Evolutionary conservation across 1,284 basidiomycete species (phyloP), one percentile per base, ranked within the genome.

Genomic region (Cryptococcus sp.): DNA sequence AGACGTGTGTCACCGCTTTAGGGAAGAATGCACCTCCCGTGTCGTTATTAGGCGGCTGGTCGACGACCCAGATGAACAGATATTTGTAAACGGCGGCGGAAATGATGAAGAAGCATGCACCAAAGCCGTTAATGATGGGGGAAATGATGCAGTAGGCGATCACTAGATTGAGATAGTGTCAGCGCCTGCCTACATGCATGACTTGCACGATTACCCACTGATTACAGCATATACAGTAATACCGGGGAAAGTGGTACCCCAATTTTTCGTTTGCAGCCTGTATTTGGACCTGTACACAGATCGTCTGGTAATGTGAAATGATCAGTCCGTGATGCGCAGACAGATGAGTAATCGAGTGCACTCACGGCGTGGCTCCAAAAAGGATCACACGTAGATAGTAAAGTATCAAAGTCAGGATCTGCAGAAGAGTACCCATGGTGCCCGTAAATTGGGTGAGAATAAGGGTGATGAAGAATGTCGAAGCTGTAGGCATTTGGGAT

Each of bases 21-120:
- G 93, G 93, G 83, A 95, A 98, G 83, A 98, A 98, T 50, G 91
- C 78, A 0, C 95, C 95, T 27, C 93, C 94, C 0, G 95, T 98
- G 66, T 99, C 95, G 52, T 80, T 81, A 3, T 83, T 80, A 0
- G 84, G 79, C 16, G 87, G 86, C 72, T 90, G 88, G 64, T 93
- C 88, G 71, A 88, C 85, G 41, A 78, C 75, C 83, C 87, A 93
- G 49, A 89, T 80, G 83, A 91, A 93, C 25, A 90, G 83, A 71
- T 93, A 95, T 79, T 96, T 97, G 83, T 89, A 94, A 39, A 92
- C 79, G 61, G 86, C 80, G 78, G 89, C 96, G 77, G 92, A 90
- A 45, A 89, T 78, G 76, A 89, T 85, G 82, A 97, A 97, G 3
- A 90, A 87, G 47, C 84, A 82, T 57, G 85, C 85, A 2, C 91